Base-by-base conservation (phyloP, 140 eudicot genomes). In the Cichorium intybus region DNA sequence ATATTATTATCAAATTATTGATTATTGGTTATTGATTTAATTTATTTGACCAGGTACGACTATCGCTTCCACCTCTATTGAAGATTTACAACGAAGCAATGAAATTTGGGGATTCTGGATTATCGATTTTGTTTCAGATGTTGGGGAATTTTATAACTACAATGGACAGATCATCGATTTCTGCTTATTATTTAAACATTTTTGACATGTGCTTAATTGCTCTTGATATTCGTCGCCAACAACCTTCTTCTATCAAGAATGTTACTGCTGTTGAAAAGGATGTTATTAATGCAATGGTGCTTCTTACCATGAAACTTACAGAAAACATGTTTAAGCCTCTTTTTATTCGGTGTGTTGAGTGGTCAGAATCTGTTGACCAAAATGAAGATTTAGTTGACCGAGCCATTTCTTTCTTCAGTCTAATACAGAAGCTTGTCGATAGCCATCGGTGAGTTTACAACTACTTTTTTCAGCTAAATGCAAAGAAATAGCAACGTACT, bases 281-380 rank as follows among this genome's bases (percentile, higher is more conserved):
- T 74, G 95, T 93, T 58, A 68, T 83, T 57, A 77, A 70, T 64
- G 79, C 99, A 41, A 67, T 83, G 76, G 85, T 88, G 60, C 59
- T 27, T 56, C 84, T 93, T 47, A 79, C 90, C 2, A 73, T 81
- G 79, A 93, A 88, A 67, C 93, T 93, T 57, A 93, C 99, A 0
- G 99, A 93, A 69, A 79, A 85, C 69, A 93, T 88, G 97, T 93
- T 93, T 77, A 85, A 80, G 82, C 97, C 99, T 72, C 95, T 93
- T 51, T 85, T 93, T 62, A 77, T 88, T 24, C 82, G 80, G 87
- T 79, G 94, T 75, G 79, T 93, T 62, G 99, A 88, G 55, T 93
- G 99, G 99, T 87, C 88, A 18, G 90, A 82, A 14, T 63, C 62
- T 33, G 35, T 72, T 31, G 88, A 74, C 26, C 82, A 64, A 69